phyloP scores from a whole-genome alignment of 2,329 filamentous ascomycete species.

The Alternaria dauci region DNA sequence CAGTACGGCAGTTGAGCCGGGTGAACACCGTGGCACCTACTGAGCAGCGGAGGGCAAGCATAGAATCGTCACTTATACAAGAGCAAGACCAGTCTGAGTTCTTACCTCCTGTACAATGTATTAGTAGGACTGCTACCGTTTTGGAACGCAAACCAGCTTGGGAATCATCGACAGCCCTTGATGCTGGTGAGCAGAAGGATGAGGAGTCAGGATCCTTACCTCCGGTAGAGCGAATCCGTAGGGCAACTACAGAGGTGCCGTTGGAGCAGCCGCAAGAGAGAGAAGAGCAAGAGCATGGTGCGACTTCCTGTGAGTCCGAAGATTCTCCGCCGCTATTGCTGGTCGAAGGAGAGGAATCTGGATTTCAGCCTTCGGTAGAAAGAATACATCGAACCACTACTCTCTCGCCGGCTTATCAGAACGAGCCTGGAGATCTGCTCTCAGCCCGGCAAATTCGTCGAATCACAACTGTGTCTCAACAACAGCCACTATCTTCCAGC shows the following conservation, averaged over 20 bases:
- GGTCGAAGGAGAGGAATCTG: neutral
- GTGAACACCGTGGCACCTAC: neutral
- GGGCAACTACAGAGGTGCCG: neutral
- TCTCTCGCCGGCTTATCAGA: neutral
- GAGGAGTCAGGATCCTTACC: neutral
- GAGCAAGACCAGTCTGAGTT: neutral
- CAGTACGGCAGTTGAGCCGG: neutral
- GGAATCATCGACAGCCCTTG: no score
- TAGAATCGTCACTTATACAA: neutral
- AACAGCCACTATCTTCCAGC: neutral
- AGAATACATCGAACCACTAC: neutral
- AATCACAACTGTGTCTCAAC: neutral
- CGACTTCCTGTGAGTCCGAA: neutral
- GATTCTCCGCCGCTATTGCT: neutral
- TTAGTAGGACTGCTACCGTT: neutral
- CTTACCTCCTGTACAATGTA: neutral
- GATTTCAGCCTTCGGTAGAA: neutral
- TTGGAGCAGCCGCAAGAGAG: neutral
- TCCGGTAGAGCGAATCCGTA: neutral
- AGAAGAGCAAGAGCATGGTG: neutral
- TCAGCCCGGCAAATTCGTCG: neutral
- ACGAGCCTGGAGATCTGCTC: neutral
- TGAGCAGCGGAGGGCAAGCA: neutral
- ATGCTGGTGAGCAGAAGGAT: neutral
- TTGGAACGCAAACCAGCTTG: neutral